A percentile compares a stretch with the other conserved stretches of the same genome.
Conservation (phyloP, 176 grass and related monocot species). For the Triticum dicoccoides region DNA sequence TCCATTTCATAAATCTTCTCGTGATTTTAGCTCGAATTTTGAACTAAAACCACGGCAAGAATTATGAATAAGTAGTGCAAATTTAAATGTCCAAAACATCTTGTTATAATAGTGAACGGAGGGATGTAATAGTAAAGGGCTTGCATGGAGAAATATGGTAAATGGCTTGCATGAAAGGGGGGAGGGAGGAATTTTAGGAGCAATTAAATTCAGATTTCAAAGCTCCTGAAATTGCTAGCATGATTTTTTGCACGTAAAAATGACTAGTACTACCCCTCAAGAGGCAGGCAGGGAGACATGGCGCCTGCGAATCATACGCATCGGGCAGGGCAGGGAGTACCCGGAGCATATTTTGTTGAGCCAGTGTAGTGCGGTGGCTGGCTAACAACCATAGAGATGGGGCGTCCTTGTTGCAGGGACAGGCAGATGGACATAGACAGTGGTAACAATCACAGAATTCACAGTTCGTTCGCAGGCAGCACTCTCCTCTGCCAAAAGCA, state of each 20-base stretch:
- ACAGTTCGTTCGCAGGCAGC: slow-evolving; percentile 1
- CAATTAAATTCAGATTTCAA: no score
- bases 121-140: no score
- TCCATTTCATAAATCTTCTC: no score
- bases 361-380: background rate
- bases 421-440: background rate
- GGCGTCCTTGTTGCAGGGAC: slow-evolving; percentile 63
- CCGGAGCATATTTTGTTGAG: background rate
- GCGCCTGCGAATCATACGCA: background rate
- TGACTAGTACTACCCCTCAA: background rate
- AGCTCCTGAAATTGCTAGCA: background rate
- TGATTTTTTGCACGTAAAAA: background rate
- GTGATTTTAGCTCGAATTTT: no score
- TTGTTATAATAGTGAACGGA: no score
- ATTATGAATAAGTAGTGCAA: no score
- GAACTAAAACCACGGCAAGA: no score
- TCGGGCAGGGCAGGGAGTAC: background rate
- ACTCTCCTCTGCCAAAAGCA: slow-evolving; percentile 22
- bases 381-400: slow-evolving; percentile 59
- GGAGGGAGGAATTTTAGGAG: background rate
- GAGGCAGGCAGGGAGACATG: background rate
- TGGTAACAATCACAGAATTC: slow-evolving; percentile 27
- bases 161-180: background rate
- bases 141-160: no score
- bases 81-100: no score